A percentile compares a stretch with the other conserved stretches of the same genome.
These are phyloP conservation scores for Cucumis cinereus DNA, from an alignment of 306 rosid genomes.

Conservation along the genomic window DNA sequence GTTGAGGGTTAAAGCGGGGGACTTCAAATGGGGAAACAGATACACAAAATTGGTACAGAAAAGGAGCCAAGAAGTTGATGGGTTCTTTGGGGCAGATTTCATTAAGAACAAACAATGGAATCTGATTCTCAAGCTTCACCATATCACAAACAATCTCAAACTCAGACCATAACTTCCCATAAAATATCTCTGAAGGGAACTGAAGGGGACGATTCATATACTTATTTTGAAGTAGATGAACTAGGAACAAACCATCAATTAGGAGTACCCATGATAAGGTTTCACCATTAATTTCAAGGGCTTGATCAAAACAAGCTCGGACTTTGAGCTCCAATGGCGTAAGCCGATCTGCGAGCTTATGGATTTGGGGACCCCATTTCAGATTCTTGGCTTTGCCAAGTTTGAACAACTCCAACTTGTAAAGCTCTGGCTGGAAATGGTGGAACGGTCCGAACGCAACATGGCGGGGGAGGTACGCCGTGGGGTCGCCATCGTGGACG, in stretches of 20 bases:
- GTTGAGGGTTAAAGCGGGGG: neutral
- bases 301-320: neutral
- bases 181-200: neutral
- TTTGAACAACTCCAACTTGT: neutral
- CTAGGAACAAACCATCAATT: conserved; percentile 1
- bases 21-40: conserved; percentile 1
- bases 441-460: conserved; percentile 1
- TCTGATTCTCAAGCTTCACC: conserved; percentile 9
- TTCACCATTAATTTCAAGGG: neutral
- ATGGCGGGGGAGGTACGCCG: neutral
- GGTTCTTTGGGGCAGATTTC: neutral
- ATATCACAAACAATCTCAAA: neutral
- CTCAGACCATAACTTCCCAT: neutral
- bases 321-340: neutral
- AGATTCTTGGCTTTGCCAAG: neutral
- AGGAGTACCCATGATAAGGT: conserved; percentile 5
- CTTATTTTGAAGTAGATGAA: neutral
- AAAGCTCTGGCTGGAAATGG: conserved; percentile 6
- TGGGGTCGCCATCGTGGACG: neutral
- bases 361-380: neutral
- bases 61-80: neutral
- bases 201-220: neutral
- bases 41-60: neutral
- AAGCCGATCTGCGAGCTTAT: neutral
- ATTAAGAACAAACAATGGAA: neutral